These are phyloP conservation scores for Erigeron philadelphicus DNA, from an alignment of 140 eudicot genomes.

Conservation along the genomic window DNA sequence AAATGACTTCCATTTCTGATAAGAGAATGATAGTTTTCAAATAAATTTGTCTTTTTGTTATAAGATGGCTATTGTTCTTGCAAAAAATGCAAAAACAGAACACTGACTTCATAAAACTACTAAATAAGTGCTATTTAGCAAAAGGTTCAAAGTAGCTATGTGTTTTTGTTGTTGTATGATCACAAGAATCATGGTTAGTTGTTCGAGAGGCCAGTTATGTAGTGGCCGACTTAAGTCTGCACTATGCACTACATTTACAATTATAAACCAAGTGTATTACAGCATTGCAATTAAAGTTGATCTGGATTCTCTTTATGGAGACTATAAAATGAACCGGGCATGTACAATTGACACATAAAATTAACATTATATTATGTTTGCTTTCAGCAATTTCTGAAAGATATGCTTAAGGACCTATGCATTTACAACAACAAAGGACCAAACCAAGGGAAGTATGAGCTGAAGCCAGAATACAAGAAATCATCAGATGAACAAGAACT, in stretches of 20 bases:
- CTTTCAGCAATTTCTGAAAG: slow-evolving; percentile 86
- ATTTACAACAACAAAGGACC: slow-evolving; percentile 90
- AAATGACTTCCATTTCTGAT: neutral
- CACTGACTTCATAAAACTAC: neutral
- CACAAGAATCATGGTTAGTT: neutral
- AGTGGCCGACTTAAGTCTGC: too few relatives aligned
- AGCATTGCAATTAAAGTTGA: neutral
- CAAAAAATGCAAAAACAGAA: neutral
- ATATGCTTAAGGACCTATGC: slow-evolving; percentile 73
- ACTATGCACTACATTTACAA: too few relatives aligned
- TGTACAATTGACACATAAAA: neutral
- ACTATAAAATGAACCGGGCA: neutral
- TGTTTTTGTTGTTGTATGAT: neutral
- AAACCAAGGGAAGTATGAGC: slow-evolving; percentile 78
- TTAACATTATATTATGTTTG: neutral
- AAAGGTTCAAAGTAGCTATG: neutral
- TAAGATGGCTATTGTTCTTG: neutral
- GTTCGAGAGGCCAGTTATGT: neutral
- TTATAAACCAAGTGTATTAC: neutral
- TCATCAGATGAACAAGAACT: slow-evolving; percentile 44
- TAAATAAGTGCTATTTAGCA: neutral
- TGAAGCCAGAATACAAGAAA: slow-evolving; percentile 80
- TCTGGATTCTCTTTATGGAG: neutral
- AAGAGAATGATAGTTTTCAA: neutral
- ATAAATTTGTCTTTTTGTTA: neutral